These are phyloP conservation scores for Platanus orientalis DNA, from an alignment of 164 flowering plant species.

Conservation along the genomic window DNA sequence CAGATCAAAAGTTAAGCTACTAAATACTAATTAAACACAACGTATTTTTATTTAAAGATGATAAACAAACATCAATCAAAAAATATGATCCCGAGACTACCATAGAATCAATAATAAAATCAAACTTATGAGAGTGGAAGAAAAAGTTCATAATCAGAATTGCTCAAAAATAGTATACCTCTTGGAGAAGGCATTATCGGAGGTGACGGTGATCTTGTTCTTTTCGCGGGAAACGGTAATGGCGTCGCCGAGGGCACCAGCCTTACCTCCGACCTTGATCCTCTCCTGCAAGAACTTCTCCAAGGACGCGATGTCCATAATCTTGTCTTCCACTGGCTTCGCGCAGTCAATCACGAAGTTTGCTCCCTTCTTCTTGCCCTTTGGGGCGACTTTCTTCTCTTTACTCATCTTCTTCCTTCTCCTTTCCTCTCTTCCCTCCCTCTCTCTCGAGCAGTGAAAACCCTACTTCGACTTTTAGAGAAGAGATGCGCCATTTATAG, in stretches of 20 bases:
- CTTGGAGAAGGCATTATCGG: constrained; percentile 16
- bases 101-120: not conserved
- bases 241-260: constrained; percentile 16
- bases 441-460: not conserved
- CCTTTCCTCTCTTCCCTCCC: not conserved
- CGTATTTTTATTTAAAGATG: too few relatives aligned
- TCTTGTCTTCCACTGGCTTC: constrained; percentile 23
- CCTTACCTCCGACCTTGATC: constrained; percentile 20
- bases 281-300: constrained; percentile 21
- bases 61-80: not conserved
- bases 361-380: constrained; percentile 18
- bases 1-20: too few relatives aligned
- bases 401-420: constrained; percentile 9
- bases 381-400: constrained; percentile 2
- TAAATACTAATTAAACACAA: too few relatives aligned
- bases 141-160: too few relatives aligned
- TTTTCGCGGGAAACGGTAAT: constrained; percentile 13
- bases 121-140: too few relatives aligned
- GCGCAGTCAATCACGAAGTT: constrained; percentile 15
- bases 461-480: constrained; percentile 2
- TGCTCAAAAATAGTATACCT: not conserved
- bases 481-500: not conserved
- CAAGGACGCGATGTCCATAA: constrained; percentile 20
- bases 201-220: constrained; percentile 19
- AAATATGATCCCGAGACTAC: not conserved